Evolutionary conservation across 1,284 basidiomycete species (phyloP).

Genomic region (Cutaneotrichosporon spelunceum): DNA sequence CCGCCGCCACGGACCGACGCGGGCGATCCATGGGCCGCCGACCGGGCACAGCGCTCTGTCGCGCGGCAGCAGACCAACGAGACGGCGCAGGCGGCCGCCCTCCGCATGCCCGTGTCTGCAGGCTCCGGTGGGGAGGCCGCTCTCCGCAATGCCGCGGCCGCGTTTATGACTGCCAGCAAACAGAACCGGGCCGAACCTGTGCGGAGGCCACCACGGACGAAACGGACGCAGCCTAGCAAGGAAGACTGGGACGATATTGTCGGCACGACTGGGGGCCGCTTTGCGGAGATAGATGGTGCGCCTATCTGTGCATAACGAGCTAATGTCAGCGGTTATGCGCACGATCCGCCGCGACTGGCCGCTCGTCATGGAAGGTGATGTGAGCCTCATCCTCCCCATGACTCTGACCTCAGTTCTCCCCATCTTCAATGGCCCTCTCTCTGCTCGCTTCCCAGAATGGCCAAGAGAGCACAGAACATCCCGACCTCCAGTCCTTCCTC

Average conservation of each 20-base stretch:
- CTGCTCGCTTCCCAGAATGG: constrained; percentile 70
- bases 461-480: constrained; percentile 29
- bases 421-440: constrained; percentile 82
- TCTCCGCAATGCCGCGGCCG: constrained; percentile 43
- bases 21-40: constrained; percentile 41
- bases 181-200: constrained; percentile 7
- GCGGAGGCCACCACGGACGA: constrained; percentile 14
- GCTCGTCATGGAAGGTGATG: constrained; percentile 77
- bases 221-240: constrained; percentile 20
- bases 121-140: constrained; percentile 16
- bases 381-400: constrained; percentile 51
- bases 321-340: constrained; percentile 67
- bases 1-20: constrained; percentile 15
- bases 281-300: constrained; percentile 50
- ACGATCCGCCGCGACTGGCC: constrained; percentile 87
- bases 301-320: neutral
- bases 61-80: constrained; percentile 34
- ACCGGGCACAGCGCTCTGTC: constrained; percentile 36
- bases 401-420: constrained; percentile 69
- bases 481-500: constrained; percentile 40
- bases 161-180: constrained; percentile 40
- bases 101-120: constrained; percentile 1
- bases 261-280: constrained; percentile 38
- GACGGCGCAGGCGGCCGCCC: constrained; percentile 19
- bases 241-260: constrained; percentile 29